Conservation (phyloP, 306 rosid genomes). For the apple (Malus domestica) region DNA sequence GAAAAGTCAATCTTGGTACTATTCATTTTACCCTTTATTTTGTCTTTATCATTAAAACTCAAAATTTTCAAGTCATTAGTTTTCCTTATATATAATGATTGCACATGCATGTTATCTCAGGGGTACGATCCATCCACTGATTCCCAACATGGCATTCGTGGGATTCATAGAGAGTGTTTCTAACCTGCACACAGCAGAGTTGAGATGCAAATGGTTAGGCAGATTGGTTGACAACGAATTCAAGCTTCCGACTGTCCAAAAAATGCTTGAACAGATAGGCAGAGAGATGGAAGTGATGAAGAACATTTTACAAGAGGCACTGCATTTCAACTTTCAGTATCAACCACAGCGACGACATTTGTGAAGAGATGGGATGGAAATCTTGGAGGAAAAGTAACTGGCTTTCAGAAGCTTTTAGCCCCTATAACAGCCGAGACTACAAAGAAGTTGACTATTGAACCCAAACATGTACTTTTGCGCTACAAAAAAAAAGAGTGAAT, state of each 20-base stretch:
- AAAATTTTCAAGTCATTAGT: too few species aligned
- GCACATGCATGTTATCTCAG: conserved; percentile 10
- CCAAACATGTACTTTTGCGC: background rate
- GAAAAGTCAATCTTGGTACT: too few species aligned
- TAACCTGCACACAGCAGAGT: conserved; percentile 49
- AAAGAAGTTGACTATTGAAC: background rate
- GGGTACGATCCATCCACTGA: conserved; percentile 51
- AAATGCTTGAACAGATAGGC: conserved; percentile 34
- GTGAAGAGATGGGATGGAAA: conserved; percentile 42
- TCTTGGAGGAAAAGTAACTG: conserved; percentile 51
- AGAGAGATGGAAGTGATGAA: conserved; percentile 46
- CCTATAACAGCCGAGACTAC: conserved; percentile 54
- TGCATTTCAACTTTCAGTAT: conserved; percentile 71
- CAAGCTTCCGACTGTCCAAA: conserved; percentile 42
- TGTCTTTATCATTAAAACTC: too few species aligned
- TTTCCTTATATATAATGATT: background rate
- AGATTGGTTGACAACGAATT: conserved; percentile 39
- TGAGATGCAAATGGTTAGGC: conserved; percentile 51
- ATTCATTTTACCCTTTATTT: too few species aligned
- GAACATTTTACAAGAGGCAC: conserved; percentile 45
- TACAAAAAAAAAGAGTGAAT: background rate
- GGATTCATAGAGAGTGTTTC: conserved; percentile 60
- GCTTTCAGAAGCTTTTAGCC: conserved; percentile 49
- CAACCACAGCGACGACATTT: conserved; percentile 56
- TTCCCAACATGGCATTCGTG: conserved; percentile 59